Evolutionary conservation across 305 asterid species (phyloP), one percentile per base, ranked within the genome.

Genomic region (Caryopteris hybrid): DNA sequence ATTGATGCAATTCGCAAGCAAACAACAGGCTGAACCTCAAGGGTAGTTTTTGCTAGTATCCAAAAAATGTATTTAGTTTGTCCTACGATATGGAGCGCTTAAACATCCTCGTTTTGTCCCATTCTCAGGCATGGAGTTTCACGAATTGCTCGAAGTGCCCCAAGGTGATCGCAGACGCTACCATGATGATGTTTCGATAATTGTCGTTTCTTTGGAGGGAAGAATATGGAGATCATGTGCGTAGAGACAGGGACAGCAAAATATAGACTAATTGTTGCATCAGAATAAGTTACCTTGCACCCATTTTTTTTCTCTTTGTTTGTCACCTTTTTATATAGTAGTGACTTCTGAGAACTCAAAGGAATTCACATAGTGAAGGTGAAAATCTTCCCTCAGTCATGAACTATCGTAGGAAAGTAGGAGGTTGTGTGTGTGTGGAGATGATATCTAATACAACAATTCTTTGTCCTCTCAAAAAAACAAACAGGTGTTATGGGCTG

Each of bases 171-270:
- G 96, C 13, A 84, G 97, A 2, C 90, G 95, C 21, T 91, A 88
- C 85, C 97, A 91, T 14, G 97, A 91, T 6, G 96, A 91, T 51
- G 96, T 91, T 54, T 88, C 96, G 21, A 84, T 90, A 20, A 90
- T 90, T 25, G 96, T 90, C 47, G 84, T 90, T 43, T 90, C 97
- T 7, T 77, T 91, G 85, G 96, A 91, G 75, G 97, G 97, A 51
- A 86, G 96, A 75, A 91, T 91, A 76, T 91, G 96, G 97, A 86
- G 87, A 82, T 86, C 95, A 14, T 83, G 83, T 83, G 95, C 86
- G 75, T 91, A 82, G 52, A 20, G n/a, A n/a, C 20, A 27, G 38
- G 45, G 43, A 29, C 16, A 29, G 45, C 14, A 56, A 31, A 29
- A 10, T 16, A 1, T 31, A 14, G 25, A 6, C 14, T 33, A 1